phyloP scores from a whole-genome alignment of 2,329 filamentous ascomycete species.

The Exophiala bonariae region DNA sequence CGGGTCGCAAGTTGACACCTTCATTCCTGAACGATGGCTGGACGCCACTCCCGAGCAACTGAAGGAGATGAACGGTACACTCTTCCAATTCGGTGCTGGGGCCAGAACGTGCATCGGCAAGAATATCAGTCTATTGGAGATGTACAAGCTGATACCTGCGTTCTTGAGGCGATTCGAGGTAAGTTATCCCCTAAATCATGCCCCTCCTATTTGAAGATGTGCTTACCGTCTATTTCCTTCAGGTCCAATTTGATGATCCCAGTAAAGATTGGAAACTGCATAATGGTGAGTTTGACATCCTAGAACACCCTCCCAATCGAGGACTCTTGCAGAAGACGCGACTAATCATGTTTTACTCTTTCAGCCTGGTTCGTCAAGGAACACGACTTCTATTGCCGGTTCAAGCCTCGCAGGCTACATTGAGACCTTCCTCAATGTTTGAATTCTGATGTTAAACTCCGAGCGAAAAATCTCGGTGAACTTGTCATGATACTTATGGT shows the following conservation, averaged over 20 bases:
- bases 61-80: slow-evolving; percentile 49
- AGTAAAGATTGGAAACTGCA: slow-evolving; percentile 27
- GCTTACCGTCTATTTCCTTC: too few species aligned
- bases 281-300: slow-evolving; percentile 20
- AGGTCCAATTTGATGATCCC: slow-evolving; percentile 23
- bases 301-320: not conserved
- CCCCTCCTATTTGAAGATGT: too few species aligned
- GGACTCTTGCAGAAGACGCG: too few species aligned
- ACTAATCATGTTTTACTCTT: too few species aligned
- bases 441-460: too few species aligned
- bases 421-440: too few species aligned
- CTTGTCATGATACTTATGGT: too few species aligned
- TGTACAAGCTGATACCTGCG: slow-evolving; percentile 32
- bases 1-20: slow-evolving; percentile 65
- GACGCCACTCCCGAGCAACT: slow-evolving; percentile 51
- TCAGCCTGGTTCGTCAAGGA: slow-evolving; percentile 56
- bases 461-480: too few species aligned
- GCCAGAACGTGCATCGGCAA: slow-evolving; percentile 44
- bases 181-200: slow-evolving; percentile 1
- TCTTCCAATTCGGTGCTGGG: slow-evolving; percentile 51
- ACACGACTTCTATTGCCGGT: slow-evolving; percentile 33
- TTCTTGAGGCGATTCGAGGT: slow-evolving; percentile 28
- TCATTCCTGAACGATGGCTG: slow-evolving; percentile 68
- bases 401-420: slow-evolving; percentile 21
- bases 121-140: slow-evolving; percentile 32